Evolutionary conservation across 1,284 basidiomycete genomes (phyloP), one percentile per base, ranked within the genome.

Genomic region (Ganoderma sp.): DNA sequence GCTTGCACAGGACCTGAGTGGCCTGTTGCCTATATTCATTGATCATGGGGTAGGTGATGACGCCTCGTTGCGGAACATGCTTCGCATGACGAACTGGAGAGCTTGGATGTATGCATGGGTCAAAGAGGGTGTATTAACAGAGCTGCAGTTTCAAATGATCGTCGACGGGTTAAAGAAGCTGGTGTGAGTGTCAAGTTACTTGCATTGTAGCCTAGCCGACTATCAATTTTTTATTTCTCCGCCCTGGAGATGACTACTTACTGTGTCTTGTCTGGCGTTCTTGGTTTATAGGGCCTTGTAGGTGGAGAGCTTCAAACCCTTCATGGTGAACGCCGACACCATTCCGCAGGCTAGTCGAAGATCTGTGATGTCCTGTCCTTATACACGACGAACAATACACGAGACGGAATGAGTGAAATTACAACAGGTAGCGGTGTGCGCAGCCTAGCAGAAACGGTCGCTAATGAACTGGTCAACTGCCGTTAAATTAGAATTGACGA

Each of bases 111-210:
- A 67, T 22, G 48, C 61, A 8, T 71, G 70, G 70, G 70, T 71
- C 6, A 67, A 63, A 37, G 66, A 67, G 19, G 66, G 70, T 5
- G 6, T 42, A 17, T 58, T 71, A 19, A 71, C 70, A 0, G 70
- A 71, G 39, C n/a, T 71, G 39, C 70, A 71, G 39, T 69, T 67
- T 57, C 65, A 66, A 54, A 69, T 71, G 67, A 22, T 71, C 8
- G 50, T 52, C 39, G 64, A 71, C 15, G 68, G 65, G 37, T 22
- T 69, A 25, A 67, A 57, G 42, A 41, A 52, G 43, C 25, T 68
- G 6, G 61, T n/a, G 1, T 57, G 22, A 48, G 15, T 9, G 17
- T 7, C 48, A 37, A 32, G 45, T 34, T 45, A 42, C 28, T 22
- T 41, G 22, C 50, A 43, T 25, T 34, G 25, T 56, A 17, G 14